Base-by-base conservation (phyloP, 1,284 basidiomycete genomes). In the Malassezia japonica region DNA sequence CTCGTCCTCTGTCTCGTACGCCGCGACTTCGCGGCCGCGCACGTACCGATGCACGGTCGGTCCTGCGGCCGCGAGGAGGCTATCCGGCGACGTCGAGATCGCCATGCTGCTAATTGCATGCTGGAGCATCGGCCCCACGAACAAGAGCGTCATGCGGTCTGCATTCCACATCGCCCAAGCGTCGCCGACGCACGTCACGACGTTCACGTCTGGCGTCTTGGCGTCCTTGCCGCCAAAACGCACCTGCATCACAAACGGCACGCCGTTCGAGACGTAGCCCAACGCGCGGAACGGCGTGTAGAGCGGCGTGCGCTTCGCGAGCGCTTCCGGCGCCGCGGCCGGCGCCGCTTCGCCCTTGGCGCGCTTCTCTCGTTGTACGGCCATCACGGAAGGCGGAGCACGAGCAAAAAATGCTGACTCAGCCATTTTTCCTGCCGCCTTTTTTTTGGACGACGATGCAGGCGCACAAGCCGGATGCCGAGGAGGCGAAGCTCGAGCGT, bases 121-220 rank as follows among this genome's bases (percentile, higher is more conserved):
- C 8, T 79, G 79, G 12, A 82, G 78, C 67, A 91, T 84, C 8
- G 87, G 84, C 85, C 91, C 89, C 54, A 94, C 88, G 72, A 98
- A 96, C 39, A 96, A 78, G 40, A 98, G 76, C 15, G 80, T 81
- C 86, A 98, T 90, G 75, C 84, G 87, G 28, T 83, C 86, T 12
- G 88, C 89, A 67, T 95, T 89, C 92, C 92, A 98, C 74, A 96
- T 79, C 18, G 88, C 86, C 92, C 92, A 98, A 61, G 86, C 83
- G 57, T 79, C 81, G 13, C 92, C 92, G 5, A 96, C 74, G 64
- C 87, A 91, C 12, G 90, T 94, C 35, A 95, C 76, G 41, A 98
- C 78, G 38, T 86, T 84, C 46, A 70, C 60, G 33, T 70, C 67
- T 1, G 71, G 61, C 18, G 56, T 59, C 0, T 84, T 82, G 7